A percentile compares a stretch with the other conserved stretches of the same genome.
phyloP scores from a whole-genome alignment of 2,329 filamentous ascomycete genomes.

The Colletotrichum filicis region DNA sequence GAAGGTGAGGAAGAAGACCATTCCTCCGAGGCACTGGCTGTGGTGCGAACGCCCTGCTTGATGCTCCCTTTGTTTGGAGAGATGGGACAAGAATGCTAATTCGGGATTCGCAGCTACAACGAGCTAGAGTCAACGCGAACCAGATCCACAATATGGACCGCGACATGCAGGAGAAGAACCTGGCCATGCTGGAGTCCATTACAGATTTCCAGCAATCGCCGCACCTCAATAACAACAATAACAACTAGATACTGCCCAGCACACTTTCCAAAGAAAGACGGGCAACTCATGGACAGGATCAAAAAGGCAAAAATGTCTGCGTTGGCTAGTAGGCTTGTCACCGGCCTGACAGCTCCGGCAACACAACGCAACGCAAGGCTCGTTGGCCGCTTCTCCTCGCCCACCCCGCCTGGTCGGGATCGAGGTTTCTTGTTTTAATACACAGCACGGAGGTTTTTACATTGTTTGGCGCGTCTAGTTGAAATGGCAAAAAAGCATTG shows the following conservation, averaged over 20 bases:
- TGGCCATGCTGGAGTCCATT: slow-evolving; percentile 44
- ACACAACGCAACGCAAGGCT: background rate
- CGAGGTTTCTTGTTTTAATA: slow-evolving; percentile 32
- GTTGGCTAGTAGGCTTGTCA: slow-evolving; percentile 25
- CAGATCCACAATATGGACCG: slow-evolving; percentile 65
- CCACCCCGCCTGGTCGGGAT: slow-evolving; percentile 14
- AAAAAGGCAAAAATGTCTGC: background rate
- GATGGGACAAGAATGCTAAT: slow-evolving; percentile 37
- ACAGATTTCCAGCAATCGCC: slow-evolving; percentile 36
- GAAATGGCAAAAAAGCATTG: background rate
- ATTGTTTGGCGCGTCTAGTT: background rate
- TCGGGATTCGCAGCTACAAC: slow-evolving; percentile 35
- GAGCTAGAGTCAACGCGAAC: slow-evolving; percentile 53
- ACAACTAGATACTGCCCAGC: slow-evolving; percentile 15
- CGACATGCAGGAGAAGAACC: slow-evolving; percentile 66
- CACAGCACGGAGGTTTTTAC: slow-evolving; percentile 12
- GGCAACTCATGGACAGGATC: background rate
- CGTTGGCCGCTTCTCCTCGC: slow-evolving; percentile 30
- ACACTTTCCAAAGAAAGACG: background rate
- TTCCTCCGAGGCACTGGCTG: slow-evolving; percentile 73
- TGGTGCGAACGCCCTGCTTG: slow-evolving; percentile 69
- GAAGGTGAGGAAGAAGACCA: slow-evolving; percentile 73
- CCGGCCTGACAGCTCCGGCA: slow-evolving; percentile 1
- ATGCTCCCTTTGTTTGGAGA: slow-evolving; percentile 46
- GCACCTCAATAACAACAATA: slow-evolving; percentile 20